A percentile compares a stretch with the other conserved stretches of the same genome.
These are phyloP conservation scores for Leccinum arenicola DNA, from an alignment of 768 basidiomycete genomes.

Conservation along the genomic window DNA sequence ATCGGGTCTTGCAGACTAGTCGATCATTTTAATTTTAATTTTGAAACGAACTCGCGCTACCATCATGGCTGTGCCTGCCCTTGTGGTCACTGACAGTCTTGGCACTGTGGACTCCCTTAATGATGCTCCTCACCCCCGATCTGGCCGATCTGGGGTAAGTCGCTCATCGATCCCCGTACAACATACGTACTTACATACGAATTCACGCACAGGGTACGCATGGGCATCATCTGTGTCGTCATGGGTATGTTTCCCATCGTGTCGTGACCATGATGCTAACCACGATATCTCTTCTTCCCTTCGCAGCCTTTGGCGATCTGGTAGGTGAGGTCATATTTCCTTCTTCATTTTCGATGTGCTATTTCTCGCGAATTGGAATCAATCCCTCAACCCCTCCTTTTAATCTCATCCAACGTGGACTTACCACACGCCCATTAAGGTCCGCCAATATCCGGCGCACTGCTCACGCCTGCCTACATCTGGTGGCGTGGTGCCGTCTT, in stretches of 20 bases:
- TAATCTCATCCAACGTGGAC: not conserved
- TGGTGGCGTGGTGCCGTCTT: slow-evolving; percentile 64
- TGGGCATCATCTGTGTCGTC: slow-evolving; percentile 50
- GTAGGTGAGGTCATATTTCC: slow-evolving; percentile 10
- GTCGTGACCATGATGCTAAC: not conserved
- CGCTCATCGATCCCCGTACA: not conserved
- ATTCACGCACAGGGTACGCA: slow-evolving; percentile 33
- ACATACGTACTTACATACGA: not conserved
- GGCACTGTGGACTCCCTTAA: slow-evolving; percentile 40
- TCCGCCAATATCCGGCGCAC: slow-evolving; percentile 55
- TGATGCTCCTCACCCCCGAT: slow-evolving; percentile 43
- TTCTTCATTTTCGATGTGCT: not conserved
- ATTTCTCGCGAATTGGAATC: not conserved
- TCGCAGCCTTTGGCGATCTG: slow-evolving; percentile 24
- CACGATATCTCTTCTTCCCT: not conserved
- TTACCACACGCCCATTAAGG: slow-evolving; percentile 27
- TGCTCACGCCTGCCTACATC: slow-evolving; percentile 47
- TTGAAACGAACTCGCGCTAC: not conserved
- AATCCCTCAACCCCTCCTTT: not conserved
- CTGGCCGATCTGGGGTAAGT: slow-evolving; percentile 52
- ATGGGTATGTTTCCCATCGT: slow-evolving; percentile 33
- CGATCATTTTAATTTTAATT: not conserved
- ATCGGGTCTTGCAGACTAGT: not conserved
- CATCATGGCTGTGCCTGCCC: not conserved
- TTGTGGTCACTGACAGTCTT: slow-evolving; percentile 30